phyloP scores from a whole-genome alignment of 108 stramenopile species.

The Pseudonitzschia multistriata region DNA sequence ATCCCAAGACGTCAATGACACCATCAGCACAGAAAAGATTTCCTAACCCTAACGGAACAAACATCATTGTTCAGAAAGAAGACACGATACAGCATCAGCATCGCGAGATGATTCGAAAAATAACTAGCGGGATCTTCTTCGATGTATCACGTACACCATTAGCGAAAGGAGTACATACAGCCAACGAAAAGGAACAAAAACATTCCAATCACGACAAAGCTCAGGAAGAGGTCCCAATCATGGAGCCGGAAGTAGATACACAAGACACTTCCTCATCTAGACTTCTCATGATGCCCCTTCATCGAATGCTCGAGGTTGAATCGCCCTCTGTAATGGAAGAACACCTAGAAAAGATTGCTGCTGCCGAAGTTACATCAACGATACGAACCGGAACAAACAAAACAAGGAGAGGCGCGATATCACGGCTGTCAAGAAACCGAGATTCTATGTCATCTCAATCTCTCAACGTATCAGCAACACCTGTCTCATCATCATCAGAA shows the following conservation, averaged over 20 bases:
- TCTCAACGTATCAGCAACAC: neutral
- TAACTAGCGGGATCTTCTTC: neutral
- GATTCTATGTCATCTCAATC: neutral
- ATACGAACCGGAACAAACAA: neutral
- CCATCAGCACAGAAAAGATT: slow-evolving; percentile 1
- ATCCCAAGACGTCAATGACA: neutral
- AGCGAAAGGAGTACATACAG: neutral
- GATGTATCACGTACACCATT: neutral
- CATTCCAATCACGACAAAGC: neutral
- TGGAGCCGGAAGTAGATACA: slow-evolving; percentile 13
- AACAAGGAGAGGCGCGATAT: neutral
- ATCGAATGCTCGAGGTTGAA: slow-evolving; percentile 10
- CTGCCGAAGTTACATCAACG: neutral
- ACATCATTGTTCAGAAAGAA: neutral
- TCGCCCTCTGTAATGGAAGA: slow-evolving; percentile 1
- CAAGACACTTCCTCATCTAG: slow-evolving; percentile 7
- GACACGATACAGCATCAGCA: neutral
- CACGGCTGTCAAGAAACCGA: neutral
- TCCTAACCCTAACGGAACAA: neutral
- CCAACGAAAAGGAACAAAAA: neutral
- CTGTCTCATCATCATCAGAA: neutral
- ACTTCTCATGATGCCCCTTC: neutral
- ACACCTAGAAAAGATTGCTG: slow-evolving; percentile 3
- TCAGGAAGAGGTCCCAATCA: neutral
- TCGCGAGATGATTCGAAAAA: neutral